phyloP scores from a whole-genome alignment of 2,329 filamentous ascomycete species.

The Dactylellina parvicollis region DNA sequence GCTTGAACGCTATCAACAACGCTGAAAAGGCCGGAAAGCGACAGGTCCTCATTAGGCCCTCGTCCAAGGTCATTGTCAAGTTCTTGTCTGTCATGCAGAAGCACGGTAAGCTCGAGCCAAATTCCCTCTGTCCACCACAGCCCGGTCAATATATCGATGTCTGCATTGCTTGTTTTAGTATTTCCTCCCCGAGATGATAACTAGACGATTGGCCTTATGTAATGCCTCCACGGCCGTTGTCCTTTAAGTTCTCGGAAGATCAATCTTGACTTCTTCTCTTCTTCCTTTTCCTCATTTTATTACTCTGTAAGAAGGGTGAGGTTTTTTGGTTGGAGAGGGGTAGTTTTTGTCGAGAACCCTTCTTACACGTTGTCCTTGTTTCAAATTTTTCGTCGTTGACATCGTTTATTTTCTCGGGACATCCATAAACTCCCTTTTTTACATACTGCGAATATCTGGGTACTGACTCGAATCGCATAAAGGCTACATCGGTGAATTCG shows the following conservation, averaged over 20 bases:
- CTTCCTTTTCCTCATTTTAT: constrained; percentile 54
- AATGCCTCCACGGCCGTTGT: constrained; percentile 83
- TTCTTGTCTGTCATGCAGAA: constrained; percentile 99
- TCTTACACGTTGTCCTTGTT: constrained; percentile 90
- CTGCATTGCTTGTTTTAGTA: constrained; percentile 18
- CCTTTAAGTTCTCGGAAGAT: constrained; percentile 99
- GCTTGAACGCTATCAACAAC: constrained; percentile 99
- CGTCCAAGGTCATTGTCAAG: constrained; percentile 99
- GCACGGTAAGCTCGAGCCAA: constrained; percentile 79
- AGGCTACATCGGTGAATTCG: constrained; percentile 99
- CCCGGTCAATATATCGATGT: constrained; percentile 23
- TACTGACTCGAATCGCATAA: constrained; percentile 48
- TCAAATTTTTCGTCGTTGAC: constrained; percentile 64
- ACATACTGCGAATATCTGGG: neutral
- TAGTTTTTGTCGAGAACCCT: constrained; percentile 59
- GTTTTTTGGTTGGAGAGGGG: constrained; percentile 69
- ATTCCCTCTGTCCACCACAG: constrained; percentile 16
- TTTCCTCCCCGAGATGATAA: constrained; percentile 86
- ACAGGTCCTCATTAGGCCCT: constrained; percentile 96
- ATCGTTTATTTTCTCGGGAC: constrained; percentile 96
- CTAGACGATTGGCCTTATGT: constrained; percentile 89
- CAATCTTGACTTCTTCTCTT: constrained; percentile 63
- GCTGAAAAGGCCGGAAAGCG: constrained; percentile 99
- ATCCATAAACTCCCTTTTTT: constrained; percentile 68
- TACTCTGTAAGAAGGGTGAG: constrained; percentile 51